These are phyloP conservation scores for Zangia roseola DNA, from an alignment of 768 basidiomycete species.

Conservation along the genomic window DNA sequence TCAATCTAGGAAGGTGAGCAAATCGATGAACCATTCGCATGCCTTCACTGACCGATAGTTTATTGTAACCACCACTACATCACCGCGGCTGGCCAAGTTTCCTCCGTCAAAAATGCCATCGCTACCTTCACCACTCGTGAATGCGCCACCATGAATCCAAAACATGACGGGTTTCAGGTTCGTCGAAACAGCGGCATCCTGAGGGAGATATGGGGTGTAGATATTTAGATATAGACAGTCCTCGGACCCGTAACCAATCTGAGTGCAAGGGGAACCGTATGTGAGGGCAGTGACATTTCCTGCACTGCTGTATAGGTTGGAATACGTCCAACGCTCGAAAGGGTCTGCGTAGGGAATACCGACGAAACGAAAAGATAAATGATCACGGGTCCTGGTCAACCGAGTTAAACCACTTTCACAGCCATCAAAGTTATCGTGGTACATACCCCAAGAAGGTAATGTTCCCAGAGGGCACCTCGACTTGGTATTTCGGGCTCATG, in stretches of 20 bases:
- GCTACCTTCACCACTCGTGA: conserved; percentile 38
- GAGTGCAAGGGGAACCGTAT: conserved; percentile 36
- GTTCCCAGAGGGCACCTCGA: conserved; percentile 9
- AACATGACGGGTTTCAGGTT: conserved; percentile 45
- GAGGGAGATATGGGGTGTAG: conserved; percentile 41
- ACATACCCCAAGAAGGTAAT: conserved; percentile 5
- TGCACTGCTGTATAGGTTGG: conserved; percentile 30
- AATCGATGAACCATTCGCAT: background rate
- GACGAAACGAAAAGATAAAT: conserved; percentile 49
- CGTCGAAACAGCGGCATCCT: conserved; percentile 4
- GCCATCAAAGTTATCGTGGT: too few relatives aligned
- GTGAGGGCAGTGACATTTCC: conserved; percentile 31
- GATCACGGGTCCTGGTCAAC: conserved; percentile 45
- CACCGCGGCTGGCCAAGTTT: conserved; percentile 42
- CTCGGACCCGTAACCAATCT: conserved; percentile 33
- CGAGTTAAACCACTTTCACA: too few relatives aligned
- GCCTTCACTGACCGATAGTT: conserved; percentile 29
- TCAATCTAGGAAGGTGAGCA: conserved; percentile 1
- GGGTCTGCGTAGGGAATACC: conserved; percentile 51
- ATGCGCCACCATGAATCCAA: conserved; percentile 53
- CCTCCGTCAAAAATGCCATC: conserved; percentile 44
- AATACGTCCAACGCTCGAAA: conserved; percentile 42
- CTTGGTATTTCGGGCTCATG: conserved; percentile 4
- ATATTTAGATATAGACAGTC: conserved; percentile 50
- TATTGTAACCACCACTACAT: conserved; percentile 40